phyloP scores from a whole-genome alignment of 352 stramenopile genomes.

The Globisporangium cylindrosporum region DNA sequence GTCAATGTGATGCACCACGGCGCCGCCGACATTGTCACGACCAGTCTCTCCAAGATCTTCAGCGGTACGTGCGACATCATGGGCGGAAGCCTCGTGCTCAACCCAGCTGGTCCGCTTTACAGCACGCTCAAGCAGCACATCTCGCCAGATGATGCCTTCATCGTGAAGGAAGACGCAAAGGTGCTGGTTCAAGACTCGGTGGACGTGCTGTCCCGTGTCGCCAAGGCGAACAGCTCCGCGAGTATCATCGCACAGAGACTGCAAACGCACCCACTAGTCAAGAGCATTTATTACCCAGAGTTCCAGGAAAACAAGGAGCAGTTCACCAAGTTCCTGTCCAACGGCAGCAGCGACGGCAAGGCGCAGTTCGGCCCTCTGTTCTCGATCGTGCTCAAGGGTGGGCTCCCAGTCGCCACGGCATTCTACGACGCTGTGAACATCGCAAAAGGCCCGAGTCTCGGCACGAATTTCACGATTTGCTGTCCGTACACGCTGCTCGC shows the following conservation, averaged over 20 bases:
- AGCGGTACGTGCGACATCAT: slow-evolving; percentile 90
- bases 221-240: slow-evolving; percentile 78
- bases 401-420: slow-evolving; percentile 51
- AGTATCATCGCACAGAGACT: slow-evolving; percentile 72
- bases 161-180: slow-evolving; percentile 59
- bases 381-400: slow-evolving; percentile 81
- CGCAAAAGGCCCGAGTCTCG: slow-evolving; percentile 87
- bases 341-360: slow-evolving; percentile 14
- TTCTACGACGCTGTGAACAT: slow-evolving; percentile 90
- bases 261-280: slow-evolving; percentile 66
- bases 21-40: slow-evolving; percentile 87
- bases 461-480: slow-evolving; percentile 93
- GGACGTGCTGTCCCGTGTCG: slow-evolving; percentile 74
- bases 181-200: slow-evolving; percentile 44
- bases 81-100: slow-evolving; percentile 88
- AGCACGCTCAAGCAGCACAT: slow-evolving; percentile 42
- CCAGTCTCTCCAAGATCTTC: slow-evolving; percentile 93
- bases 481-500: slow-evolving; percentile 93
- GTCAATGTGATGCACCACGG: slow-evolving; percentile 82
- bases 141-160: slow-evolving; percentile 48
- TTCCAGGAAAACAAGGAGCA: slow-evolving; percentile 40
- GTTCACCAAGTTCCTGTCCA: slow-evolving; percentile 61
- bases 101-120: slow-evolving; percentile 52
- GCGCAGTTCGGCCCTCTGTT: slow-evolving; percentile 85
- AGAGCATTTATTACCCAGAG: slow-evolving; percentile 87